phyloP scores from a whole-genome alignment of 331 rosid genomes.

The Malus hybrid region DNA sequence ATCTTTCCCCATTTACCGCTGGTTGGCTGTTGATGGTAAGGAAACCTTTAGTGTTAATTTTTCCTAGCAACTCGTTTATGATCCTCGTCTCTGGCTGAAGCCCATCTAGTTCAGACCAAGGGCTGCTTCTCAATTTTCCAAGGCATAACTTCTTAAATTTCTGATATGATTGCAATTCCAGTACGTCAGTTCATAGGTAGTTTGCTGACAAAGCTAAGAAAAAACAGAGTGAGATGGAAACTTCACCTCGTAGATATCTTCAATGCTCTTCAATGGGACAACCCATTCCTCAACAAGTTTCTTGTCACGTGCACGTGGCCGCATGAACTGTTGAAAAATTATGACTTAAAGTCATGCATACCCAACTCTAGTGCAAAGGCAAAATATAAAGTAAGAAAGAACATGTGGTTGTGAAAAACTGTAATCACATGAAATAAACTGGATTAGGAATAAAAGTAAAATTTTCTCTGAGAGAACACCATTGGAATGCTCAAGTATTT shows the following conservation, averaged over 20 bases:
- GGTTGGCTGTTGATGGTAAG: conserved; percentile 98
- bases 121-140: conserved; percentile 88
- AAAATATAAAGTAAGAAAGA: neutral
- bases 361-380: neutral
- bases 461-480: neutral
- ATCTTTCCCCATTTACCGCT: conserved; percentile 80
- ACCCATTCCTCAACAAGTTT: conserved; percentile 93
- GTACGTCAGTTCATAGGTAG: conserved; percentile 6
- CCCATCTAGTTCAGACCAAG: conserved; percentile 97
- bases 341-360: neutral
- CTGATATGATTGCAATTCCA: conserved; percentile 36
- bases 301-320: conserved; percentile 89
- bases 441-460: neutral
- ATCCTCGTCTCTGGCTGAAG: conserved; percentile 89
- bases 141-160: conserved; percentile 70
- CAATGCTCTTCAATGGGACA: conserved; percentile 56
- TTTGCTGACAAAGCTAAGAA: neutral
- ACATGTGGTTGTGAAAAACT: neutral
- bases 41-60: conserved; percentile 64
- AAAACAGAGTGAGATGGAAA: neutral
- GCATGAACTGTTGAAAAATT: conserved; percentile 62
- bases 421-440: neutral
- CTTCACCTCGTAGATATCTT: conserved; percentile 78
- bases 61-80: conserved; percentile 74
- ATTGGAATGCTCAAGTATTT: neutral